Evolutionary conservation across 2,329 filamentous ascomycete species (phyloP).

Genomic region (Pezicula neosporulosa): DNA sequence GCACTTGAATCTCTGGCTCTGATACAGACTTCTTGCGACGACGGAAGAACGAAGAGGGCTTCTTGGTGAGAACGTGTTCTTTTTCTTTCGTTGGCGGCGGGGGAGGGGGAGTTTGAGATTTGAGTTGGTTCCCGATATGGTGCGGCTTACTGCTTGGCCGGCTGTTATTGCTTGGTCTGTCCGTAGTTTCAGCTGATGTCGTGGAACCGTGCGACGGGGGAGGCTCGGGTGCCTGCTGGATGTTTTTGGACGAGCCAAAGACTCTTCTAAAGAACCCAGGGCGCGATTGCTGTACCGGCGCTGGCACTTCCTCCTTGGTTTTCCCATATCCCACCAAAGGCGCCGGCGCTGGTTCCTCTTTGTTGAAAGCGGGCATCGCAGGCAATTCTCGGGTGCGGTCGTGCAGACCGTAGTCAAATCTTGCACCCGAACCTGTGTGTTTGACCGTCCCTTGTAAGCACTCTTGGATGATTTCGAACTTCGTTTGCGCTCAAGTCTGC

Average conservation of each 20-base stretch:
- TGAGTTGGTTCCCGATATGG: conserved; percentile 44
- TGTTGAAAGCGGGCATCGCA: conserved; percentile 32
- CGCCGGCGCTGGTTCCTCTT: conserved; percentile 48
- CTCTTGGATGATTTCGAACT: conserved; percentile 53
- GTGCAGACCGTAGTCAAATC: conserved; percentile 28
- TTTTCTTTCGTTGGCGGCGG: conserved; percentile 26
- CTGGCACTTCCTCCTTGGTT: conserved; percentile 33
- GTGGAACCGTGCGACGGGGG: conserved; percentile 29
- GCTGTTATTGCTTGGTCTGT: conserved; percentile 32
- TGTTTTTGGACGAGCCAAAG: conserved; percentile 67
- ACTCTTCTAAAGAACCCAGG: conserved; percentile 92
- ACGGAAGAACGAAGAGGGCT: conserved; percentile 91
- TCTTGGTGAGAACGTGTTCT: conserved; percentile 66
- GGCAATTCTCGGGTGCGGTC: conserved; percentile 24
- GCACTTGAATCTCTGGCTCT: conserved; percentile 62
- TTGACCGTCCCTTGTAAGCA: conserved; percentile 30
- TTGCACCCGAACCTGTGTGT: conserved; percentile 29
- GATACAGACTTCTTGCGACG: conserved; percentile 86
- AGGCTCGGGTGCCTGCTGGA: conserved; percentile 26
- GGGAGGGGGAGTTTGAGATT: conserved; percentile 29
- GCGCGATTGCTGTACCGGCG: conserved; percentile 45
- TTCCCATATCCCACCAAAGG: conserved; percentile 50
- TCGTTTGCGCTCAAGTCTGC: conserved; percentile 49
- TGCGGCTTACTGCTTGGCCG: conserved; percentile 34
- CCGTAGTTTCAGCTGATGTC: conserved; percentile 34